Conservation (phyloP, 176 grass and related monocot genomes). For the Carex pumila region DNA sequence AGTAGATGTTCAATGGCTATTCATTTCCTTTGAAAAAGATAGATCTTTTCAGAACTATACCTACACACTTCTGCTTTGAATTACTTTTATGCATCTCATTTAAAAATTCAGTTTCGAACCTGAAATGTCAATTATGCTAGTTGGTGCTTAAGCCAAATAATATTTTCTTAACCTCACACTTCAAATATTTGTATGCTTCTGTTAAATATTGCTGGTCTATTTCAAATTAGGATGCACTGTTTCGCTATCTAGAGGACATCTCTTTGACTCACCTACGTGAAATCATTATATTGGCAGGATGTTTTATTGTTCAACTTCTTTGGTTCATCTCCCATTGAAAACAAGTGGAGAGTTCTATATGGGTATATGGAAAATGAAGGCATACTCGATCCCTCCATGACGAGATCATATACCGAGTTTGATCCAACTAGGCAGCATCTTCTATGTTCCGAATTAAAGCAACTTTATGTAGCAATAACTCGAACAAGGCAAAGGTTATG, state of each 20-base stretch:
- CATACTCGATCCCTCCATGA: slow-evolving; percentile 26
- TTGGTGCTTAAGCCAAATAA: too few relatives aligned
- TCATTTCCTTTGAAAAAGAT: not conserved
- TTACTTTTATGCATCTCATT: not conserved
- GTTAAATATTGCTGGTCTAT: not conserved
- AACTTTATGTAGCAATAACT: slow-evolving; percentile 85
- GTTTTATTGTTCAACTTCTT: slow-evolving; percentile 86
- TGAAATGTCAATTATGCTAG: not conserved
- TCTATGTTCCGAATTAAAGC: slow-evolving; percentile 83
- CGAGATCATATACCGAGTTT: slow-evolving; percentile 34
- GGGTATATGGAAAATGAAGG: slow-evolving; percentile 50
- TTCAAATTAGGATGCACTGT: not conserved
- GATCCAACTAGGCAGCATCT: slow-evolving; percentile 46
- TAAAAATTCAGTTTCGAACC: not conserved
- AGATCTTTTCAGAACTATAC: not conserved
- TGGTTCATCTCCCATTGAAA: slow-evolving; percentile 46
- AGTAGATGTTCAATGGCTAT: not conserved
- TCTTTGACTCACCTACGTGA: too few relatives aligned
- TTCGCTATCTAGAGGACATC: too few relatives aligned
- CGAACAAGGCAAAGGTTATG: slow-evolving; percentile 76
- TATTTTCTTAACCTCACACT: too few relatives aligned
- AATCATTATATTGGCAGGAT: slow-evolving; percentile 28
- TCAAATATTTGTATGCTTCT: not conserved
- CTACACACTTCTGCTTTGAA: not conserved
- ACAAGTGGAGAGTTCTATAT: slow-evolving; percentile 76